phyloP scores from a whole-genome alignment of 768 basidiomycete species.

The Tephrocybe sp. region DNA sequence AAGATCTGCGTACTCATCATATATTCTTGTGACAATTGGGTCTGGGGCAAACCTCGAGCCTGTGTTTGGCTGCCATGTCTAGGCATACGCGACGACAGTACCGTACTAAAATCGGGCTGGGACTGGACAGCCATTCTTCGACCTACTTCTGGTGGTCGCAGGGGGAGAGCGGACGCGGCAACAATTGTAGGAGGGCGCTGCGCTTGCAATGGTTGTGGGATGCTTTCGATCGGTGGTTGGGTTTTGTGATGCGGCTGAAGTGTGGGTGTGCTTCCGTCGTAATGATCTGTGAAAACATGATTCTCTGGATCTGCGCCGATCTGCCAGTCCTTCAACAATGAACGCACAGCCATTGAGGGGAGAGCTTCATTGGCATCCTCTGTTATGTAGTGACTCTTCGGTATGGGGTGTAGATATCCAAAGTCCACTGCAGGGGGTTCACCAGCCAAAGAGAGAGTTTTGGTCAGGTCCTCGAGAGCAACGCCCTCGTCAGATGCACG shows the following conservation, averaged over 20 bases:
- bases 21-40: slow-evolving; percentile 36
- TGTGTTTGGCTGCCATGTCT: slow-evolving; percentile 14
- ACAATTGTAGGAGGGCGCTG: slow-evolving; percentile 41
- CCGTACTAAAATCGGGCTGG: slow-evolving; percentile 10
- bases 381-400: slow-evolving; percentile 26
- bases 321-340: slow-evolving; percentile 70
- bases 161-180: slow-evolving; percentile 24
- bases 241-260: slow-evolving; percentile 1
- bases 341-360: slow-evolving; percentile 52
- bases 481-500: slow-evolving; percentile 23
- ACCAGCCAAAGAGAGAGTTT: slow-evolving; percentile 53
- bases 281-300: slow-evolving; percentile 56
- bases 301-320: slow-evolving; percentile 47
- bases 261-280: slow-evolving; percentile 31
- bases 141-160: slow-evolving; percentile 15
- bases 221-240: background rate
- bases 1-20: slow-evolving; percentile 68
- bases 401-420: slow-evolving; percentile 56
- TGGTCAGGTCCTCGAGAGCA: slow-evolving; percentile 54
- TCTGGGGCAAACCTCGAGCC: slow-evolving; percentile 3
- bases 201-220: background rate
- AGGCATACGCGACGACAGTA: slow-evolving; percentile 4
- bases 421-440: slow-evolving; percentile 61
- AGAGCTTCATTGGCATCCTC: slow-evolving; percentile 21
- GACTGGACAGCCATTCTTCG: slow-evolving; percentile 11